Evolutionary conservation across 2,329 filamentous ascomycete genomes (phyloP).

Genomic region (Penicillium verrucosum): DNA sequence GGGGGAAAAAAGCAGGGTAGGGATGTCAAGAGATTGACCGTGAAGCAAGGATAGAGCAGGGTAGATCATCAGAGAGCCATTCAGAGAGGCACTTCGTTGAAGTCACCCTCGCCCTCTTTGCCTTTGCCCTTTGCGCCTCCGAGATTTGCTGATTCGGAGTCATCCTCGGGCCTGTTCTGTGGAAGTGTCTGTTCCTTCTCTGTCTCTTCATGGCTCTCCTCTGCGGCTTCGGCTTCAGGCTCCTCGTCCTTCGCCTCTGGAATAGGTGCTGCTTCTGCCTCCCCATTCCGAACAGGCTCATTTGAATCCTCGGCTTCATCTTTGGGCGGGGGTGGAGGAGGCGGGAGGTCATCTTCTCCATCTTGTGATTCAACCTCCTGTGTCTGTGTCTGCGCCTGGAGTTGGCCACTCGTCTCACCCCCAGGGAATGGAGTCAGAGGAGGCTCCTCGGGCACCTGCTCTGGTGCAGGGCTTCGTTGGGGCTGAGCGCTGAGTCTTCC

Average conservation of each 20-base stretch:
- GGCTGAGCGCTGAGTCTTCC: constrained; percentile 25
- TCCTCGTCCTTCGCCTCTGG: constrained; percentile 16
- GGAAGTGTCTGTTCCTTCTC: constrained; percentile 28
- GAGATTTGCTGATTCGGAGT: constrained; percentile 16
- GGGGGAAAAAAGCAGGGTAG: not conserved
- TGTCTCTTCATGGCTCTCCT: constrained; percentile 20
- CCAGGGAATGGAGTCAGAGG: constrained; percentile 37
- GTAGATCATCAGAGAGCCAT: not conserved
- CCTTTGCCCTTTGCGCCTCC: constrained; percentile 27
- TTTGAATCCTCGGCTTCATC: constrained; percentile 24
- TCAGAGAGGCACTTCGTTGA: constrained; percentile 37
- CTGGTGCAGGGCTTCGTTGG: constrained; percentile 20
- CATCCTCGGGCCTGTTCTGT: constrained; percentile 21
- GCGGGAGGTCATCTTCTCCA: constrained; percentile 18
- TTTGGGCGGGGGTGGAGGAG: constrained; percentile 31
- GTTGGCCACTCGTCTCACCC: constrained; percentile 27
- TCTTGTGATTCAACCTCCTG: constrained; percentile 29
- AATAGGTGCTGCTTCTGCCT: constrained; percentile 6
- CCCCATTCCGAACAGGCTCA: constrained; percentile 20
- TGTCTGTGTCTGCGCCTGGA: constrained; percentile 26
- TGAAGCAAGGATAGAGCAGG: constrained; percentile 4
- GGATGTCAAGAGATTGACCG: not conserved
- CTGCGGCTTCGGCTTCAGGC: constrained; percentile 7
- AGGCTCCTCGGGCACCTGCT: constrained; percentile 25
- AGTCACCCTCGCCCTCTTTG: constrained; percentile 34